These are phyloP conservation scores for Carallia pectinifolia DNA, from an alignment of 345 rosid genomes.

Conservation along the genomic window DNA sequence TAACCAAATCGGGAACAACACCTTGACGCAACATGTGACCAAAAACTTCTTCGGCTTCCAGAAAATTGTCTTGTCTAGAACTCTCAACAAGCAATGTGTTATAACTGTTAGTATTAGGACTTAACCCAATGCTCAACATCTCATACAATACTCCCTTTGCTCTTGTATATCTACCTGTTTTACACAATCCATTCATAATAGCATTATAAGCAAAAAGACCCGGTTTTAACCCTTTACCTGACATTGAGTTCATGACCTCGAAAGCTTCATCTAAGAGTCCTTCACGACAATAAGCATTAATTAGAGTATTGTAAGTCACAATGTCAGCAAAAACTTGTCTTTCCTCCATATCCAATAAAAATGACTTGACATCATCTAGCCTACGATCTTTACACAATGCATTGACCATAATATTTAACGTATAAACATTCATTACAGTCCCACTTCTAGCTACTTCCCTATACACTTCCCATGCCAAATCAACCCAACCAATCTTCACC, in stretches of 20 bases:
- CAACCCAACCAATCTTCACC: conserved; percentile 64
- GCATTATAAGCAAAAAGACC: conserved; percentile 62
- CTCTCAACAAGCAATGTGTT: conserved; percentile 66
- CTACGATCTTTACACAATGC: conserved; percentile 76
- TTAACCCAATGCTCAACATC: conserved; percentile 54
- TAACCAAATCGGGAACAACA: conserved; percentile 63
- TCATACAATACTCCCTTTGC: conserved; percentile 62
- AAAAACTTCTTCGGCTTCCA: conserved; percentile 53
- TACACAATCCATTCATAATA: conserved; percentile 63
- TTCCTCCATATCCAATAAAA: conserved; percentile 49
- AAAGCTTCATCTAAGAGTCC: conserved; percentile 65
- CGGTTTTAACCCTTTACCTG: conserved; percentile 59
- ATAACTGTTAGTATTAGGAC: conserved; percentile 63
- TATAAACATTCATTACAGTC: conserved; percentile 39
- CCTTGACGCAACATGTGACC: conserved; percentile 45
- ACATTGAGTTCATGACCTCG: conserved; percentile 54
- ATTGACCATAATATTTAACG: conserved; percentile 83
- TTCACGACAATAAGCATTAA: conserved; percentile 59
- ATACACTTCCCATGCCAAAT: conserved; percentile 56
- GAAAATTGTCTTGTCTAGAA: conserved; percentile 51
- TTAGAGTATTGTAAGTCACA: conserved; percentile 71
- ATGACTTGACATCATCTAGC: conserved; percentile 39
- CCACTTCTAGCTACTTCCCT: conserved; percentile 35
- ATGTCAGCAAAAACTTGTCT: conserved; percentile 59
- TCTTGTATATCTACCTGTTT: conserved; percentile 42